Evolutionary conservation across 371 early-diverging fungal species (phyloP).

Genomic region (Paraphysoderma sedebokerense): DNA sequence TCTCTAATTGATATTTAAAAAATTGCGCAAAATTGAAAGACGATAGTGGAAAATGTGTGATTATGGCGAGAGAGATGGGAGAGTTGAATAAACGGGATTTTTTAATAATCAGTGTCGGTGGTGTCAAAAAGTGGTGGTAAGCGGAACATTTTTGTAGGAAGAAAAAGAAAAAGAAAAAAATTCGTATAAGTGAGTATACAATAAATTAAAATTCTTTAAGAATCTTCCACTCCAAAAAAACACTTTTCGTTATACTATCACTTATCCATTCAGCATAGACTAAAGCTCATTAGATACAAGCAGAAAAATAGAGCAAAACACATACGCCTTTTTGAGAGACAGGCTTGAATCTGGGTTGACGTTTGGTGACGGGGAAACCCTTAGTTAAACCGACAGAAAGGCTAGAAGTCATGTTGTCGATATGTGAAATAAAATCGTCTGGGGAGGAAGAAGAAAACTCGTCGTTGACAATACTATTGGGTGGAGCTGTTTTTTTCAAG

Average conservation of each 20-base stretch:
- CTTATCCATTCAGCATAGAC: too few relatives aligned
- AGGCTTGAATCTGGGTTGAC: constrained; percentile 59
- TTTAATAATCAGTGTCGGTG: background rate
- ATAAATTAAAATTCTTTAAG: background rate
- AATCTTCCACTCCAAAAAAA: background rate
- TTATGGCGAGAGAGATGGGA: background rate
- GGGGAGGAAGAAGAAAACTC: too few relatives aligned
- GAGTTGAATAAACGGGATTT: background rate
- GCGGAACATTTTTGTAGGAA: constrained; percentile 4
- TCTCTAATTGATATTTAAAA: constrained; percentile 15
- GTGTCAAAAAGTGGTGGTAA: constrained; percentile 3
- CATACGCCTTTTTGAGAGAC: constrained; percentile 74
- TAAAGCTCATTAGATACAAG: too few relatives aligned
- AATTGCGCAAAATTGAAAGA: background rate
- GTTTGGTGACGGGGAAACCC: constrained; percentile 73
- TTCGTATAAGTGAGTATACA: background rate
- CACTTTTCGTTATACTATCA: too few relatives aligned
- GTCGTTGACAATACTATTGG: too few relatives aligned
- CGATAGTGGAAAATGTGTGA: background rate
- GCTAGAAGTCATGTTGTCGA: too few relatives aligned
- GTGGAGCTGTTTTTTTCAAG: too few relatives aligned
- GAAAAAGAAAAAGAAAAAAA: background rate
- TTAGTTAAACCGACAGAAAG: constrained; percentile 50
- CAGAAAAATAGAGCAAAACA: constrained; percentile 11
- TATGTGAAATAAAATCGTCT: too few relatives aligned